Base-by-base conservation (phyloP, 2,329 filamentous ascomycete species). In the Diaporthe nobilis region DNA sequence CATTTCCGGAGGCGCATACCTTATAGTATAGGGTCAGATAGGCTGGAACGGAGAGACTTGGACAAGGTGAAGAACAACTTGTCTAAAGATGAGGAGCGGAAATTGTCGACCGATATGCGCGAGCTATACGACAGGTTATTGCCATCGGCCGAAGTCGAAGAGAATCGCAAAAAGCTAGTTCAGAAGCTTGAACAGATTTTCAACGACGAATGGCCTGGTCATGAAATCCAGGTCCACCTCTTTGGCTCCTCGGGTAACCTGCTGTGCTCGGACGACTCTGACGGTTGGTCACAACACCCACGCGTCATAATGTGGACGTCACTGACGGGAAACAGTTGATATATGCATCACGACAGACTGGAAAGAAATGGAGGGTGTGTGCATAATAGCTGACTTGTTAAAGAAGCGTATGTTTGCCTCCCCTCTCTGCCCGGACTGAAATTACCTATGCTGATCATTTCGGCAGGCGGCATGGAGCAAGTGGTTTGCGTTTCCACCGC, bases 211-310 rank as follows among this genome's bases (percentile, higher is more conserved):
- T 99, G 96, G 95, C 97, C 97, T 1, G 95, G 94, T 1, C 93
- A 95, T 81, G 90, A 97, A 77, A 98, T 98, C 81, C 92, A 91
- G 79, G 97, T 98, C 49, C 93, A 97, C 83, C 92, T 98, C 22
- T 99, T 99, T 89, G 97, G 97, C n/a, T 98, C 97, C 7, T 98
- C 97, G 6, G 97, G 97, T 65, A 99, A 99, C 84, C 87, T 97
- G 83, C 87, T 99, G 74, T 98, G 95, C 85, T 98, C 96, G 47
- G 96, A 95, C 84, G 95, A 98, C 82, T 99, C 97, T 71, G 97
- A 99, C 87, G 95, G 95, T 98, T 87, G 80, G 92, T 87, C 22
- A n/a, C 44, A 39, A 25, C 25, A 17, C 25, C 37, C 15, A 47
- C 17, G 20, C 20, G 4, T 58, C 2, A 34, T 12, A 4, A 10